Conservation (phyloP, 495 filamentous ascomycete species). For the Echria macrotheca region DNA sequence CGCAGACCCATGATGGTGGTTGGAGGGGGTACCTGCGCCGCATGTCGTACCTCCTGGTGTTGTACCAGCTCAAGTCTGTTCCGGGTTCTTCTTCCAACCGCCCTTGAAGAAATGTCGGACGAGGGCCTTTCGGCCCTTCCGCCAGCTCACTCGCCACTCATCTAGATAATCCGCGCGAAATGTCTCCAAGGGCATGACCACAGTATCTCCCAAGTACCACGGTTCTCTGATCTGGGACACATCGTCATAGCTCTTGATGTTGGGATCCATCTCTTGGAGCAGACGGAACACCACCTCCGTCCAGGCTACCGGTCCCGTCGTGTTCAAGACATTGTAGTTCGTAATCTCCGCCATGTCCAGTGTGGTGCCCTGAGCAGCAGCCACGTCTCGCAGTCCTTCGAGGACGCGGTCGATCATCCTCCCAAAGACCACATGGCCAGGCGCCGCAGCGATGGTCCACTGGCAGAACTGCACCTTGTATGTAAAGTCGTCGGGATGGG, state of each 20-base stretch:
- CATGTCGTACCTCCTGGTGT: too few relatives aligned
- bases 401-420: slow-evolving; percentile 2
- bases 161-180: slow-evolving; percentile 6
- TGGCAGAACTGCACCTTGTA: slow-evolving; percentile 9
- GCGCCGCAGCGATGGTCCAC: slow-evolving; percentile 12
- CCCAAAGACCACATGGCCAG: neutral
- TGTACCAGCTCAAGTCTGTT: too few relatives aligned
- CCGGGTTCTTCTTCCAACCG: slow-evolving; percentile 3
- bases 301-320: slow-evolving; percentile 7
- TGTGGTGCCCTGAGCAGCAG: neutral
- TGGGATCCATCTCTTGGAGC: neutral
- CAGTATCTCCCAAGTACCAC: neutral
- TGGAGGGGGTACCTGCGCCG: too few relatives aligned
- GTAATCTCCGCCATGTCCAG: neutral
- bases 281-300: slow-evolving; percentile 2
- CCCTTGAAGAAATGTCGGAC: slow-evolving; percentile 9
- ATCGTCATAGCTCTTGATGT: neutral
- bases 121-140: neutral
- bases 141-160: neutral
- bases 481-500: neutral
- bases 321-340: neutral
- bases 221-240: neutral
- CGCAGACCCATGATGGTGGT: too few relatives aligned
- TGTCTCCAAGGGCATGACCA: neutral
- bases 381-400: slow-evolving; percentile 1